phyloP scores from a whole-genome alignment of 2,329 filamentous ascomycete genomes.

The Fusarium oxysporum region DNA sequence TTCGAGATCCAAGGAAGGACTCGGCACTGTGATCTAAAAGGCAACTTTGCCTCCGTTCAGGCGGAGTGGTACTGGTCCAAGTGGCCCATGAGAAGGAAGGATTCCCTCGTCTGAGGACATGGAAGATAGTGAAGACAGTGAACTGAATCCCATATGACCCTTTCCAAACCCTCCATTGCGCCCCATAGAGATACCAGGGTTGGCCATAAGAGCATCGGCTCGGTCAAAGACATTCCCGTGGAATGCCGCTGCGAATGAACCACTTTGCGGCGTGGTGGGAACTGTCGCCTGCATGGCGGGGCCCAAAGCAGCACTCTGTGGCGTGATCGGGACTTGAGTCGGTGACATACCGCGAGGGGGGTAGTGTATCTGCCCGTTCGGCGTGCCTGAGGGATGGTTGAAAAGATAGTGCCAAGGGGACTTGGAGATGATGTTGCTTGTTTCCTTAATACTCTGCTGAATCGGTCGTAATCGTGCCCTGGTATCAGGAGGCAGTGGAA shows the following conservation, averaged over 20 bases:
- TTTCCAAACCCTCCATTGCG: constrained; percentile 61
- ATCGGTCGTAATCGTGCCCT: constrained; percentile 81
- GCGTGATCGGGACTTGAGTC: constrained; percentile 76
- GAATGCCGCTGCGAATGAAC: constrained; percentile 66
- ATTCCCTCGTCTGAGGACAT: constrained; percentile 55
- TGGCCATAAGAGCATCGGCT: constrained; percentile 67
- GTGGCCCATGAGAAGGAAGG: constrained; percentile 49
- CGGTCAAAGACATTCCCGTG: constrained; percentile 70
- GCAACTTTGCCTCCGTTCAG: constrained; percentile 55
- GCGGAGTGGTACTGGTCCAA: constrained; percentile 50
- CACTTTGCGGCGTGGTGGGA: constrained; percentile 74
- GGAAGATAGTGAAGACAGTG: constrained; percentile 56
- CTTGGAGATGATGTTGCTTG: constrained; percentile 74
- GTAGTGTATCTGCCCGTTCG: constrained; percentile 37
- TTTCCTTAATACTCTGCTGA: constrained; percentile 85
- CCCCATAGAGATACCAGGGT: constrained; percentile 68
- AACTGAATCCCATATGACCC: constrained; percentile 55
- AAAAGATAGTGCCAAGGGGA: constrained; percentile 67
- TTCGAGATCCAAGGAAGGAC: constrained; percentile 27
- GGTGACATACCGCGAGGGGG: constrained; percentile 46
- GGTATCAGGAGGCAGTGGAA: constrained; percentile 73
- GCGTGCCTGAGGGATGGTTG: constrained; percentile 23
- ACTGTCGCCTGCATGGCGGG: constrained; percentile 92
- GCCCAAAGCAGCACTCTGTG: constrained; percentile 87
- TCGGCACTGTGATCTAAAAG: constrained; percentile 44